phyloP scores from a whole-genome alignment of 345 rosid species.

The Barbarea vulgaris region DNA sequence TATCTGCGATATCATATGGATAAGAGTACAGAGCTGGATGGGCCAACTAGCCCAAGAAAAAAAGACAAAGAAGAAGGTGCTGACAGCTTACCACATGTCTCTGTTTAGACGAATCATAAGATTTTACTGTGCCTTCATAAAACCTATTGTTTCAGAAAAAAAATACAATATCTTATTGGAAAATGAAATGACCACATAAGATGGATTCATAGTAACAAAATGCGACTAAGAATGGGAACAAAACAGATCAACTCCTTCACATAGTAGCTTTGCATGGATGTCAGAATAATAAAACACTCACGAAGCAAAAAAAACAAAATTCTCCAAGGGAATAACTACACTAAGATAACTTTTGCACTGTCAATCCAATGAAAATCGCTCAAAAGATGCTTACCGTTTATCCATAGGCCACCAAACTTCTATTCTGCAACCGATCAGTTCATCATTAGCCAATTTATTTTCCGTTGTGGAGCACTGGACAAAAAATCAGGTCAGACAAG shows the following conservation, averaged over 20 bases:
- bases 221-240: slow-evolving; percentile 3
- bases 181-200: slow-evolving; percentile 4
- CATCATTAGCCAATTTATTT: slow-evolving; percentile 57
- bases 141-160: slow-evolving; percentile 57
- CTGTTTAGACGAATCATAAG: slow-evolving; percentile 76
- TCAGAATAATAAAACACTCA: not conserved
- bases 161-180: slow-evolving; percentile 12
- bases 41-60: slow-evolving; percentile 17
- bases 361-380: slow-evolving; percentile 4
- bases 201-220: slow-evolving; percentile 8
- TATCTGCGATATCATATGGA: slow-evolving; percentile 49
- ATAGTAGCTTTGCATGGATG: slow-evolving; percentile 17
- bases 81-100: slow-evolving; percentile 81
- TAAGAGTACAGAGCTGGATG: not conserved
- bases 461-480: slow-evolving; percentile 69
- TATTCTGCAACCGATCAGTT: slow-evolving; percentile 79
- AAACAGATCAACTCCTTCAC: not conserved
- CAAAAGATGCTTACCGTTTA: slow-evolving; percentile 64
- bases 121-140: slow-evolving; percentile 88
- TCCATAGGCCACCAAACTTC: slow-evolving; percentile 99
- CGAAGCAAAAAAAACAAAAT: not conserved
- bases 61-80: slow-evolving; percentile 1
- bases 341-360: not conserved
- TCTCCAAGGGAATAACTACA: not conserved
- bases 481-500: slow-evolving; percentile 31